Percentiles rank a stretch among this genome's conserved stretches.
Evolutionary conservation across 2,329 filamentous ascomycete species (phyloP).

Genomic region (Trichophyton mentagrophytes): DNA sequence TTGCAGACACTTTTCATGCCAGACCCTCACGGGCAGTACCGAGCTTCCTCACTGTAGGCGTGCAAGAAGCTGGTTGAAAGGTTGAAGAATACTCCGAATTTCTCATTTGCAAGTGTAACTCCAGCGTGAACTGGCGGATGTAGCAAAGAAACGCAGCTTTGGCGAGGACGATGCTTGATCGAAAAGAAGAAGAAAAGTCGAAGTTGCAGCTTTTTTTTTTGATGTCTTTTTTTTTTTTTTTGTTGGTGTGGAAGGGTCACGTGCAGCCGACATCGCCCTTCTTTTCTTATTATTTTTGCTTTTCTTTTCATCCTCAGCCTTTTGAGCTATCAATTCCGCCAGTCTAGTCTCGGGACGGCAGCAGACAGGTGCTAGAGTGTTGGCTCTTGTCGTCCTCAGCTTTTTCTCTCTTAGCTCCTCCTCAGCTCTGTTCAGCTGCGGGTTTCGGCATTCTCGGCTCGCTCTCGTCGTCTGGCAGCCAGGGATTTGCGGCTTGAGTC

Average conservation of each 20-base stretch:
- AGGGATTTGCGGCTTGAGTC: neutral
- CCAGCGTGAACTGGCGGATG: conserved; percentile 48
- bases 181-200: conserved; percentile 20
- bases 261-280: neutral
- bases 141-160: conserved; percentile 96
- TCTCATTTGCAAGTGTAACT: conserved; percentile 62
- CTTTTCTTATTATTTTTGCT: too few relatives aligned
- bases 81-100: conserved; percentile 96
- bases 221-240: neutral
- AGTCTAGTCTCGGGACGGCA: neutral
- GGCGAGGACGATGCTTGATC: conserved; percentile 66
- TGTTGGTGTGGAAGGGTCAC: neutral
- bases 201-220: conserved; percentile 9
- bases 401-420: neutral
- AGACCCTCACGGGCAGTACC: conserved; percentile 71
- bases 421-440: neutral
- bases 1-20: conserved; percentile 67
- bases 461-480: neutral
- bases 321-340: neutral
- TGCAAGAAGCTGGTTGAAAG: conserved; percentile 23
- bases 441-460: neutral
- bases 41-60: conserved; percentile 23
- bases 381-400: neutral
- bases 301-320: too few relatives aligned
- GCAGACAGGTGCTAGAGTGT: neutral